A percentile compares a stretch with the other conserved stretches of the same genome.
Conservation (phyloP, 768 basidiomycete species). For the Pleurotus platypus region DNA sequence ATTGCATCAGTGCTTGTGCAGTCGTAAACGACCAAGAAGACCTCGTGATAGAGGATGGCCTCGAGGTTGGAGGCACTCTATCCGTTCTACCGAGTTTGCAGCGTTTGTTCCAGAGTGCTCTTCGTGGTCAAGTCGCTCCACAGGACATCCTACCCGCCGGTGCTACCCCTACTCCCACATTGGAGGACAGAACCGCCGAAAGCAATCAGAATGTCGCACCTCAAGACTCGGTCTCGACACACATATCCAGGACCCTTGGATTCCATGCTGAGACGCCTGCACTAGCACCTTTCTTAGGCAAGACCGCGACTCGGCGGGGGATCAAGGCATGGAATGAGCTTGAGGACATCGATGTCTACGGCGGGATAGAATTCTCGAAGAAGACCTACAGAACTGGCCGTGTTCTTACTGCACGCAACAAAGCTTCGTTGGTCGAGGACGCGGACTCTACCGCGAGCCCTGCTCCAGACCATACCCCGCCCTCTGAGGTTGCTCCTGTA, state of each 20-base stretch:
- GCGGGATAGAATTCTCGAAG: conserved; percentile 9
- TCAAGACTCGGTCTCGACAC: conserved; percentile 10
- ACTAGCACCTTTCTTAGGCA: conserved; percentile 46
- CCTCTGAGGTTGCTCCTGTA: neutral
- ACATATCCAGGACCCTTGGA: conserved; percentile 41
- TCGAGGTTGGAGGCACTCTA: conserved; percentile 39
- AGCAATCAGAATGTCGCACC: neutral
- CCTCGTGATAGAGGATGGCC: conserved; percentile 23
- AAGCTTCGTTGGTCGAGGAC: conserved; percentile 22
- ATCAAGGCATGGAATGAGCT: conserved; percentile 40
- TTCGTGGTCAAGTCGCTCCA: conserved; percentile 20
- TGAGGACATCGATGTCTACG: conserved; percentile 33
- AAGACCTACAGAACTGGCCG: conserved; percentile 2
- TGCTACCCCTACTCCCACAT: neutral
- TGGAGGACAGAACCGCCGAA: neutral
- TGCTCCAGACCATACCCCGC: neutral
- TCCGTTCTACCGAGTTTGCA: conserved; percentile 44
- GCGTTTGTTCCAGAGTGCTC: conserved; percentile 47
- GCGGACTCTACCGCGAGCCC: neutral
- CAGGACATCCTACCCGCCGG: neutral
- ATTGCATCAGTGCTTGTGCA: conserved; percentile 50
- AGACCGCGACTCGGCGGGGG: conserved; percentile 33
- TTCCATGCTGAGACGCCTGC: conserved; percentile 47
- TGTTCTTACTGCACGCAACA: conserved; percentile 25
- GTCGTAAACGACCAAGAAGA: conserved; percentile 23